Evolutionary conservation across 257 asterid genomes (phyloP).

Genomic region (Lavandula angustifolia): DNA sequence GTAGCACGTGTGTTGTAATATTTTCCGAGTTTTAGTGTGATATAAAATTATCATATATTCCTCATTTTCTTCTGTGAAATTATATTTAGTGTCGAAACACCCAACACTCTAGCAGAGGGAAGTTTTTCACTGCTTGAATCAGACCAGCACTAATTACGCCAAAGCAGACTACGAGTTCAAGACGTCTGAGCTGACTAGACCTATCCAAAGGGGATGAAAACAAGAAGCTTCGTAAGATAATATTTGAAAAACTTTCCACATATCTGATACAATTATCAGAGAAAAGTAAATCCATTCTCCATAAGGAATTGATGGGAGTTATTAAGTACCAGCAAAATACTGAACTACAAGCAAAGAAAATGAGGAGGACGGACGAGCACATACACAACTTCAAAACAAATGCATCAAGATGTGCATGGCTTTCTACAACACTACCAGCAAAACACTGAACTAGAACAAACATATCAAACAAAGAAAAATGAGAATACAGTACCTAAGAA

Average conservation of each 20-base stretch:
- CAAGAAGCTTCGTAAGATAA: not conserved
- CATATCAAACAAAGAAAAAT: too few species aligned
- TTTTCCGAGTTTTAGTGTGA: too few species aligned
- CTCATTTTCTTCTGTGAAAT: too few species aligned
- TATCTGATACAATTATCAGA: not conserved
- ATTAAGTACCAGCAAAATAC: not conserved
- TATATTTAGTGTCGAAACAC: too few species aligned
- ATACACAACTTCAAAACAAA: not conserved
- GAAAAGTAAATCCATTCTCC: not conserved
- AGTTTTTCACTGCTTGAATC: conserved; percentile 29
- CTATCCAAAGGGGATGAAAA: conserved; percentile 19
- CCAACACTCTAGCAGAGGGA: too few species aligned
- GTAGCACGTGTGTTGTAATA: too few species aligned
- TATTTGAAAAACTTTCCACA: not conserved
- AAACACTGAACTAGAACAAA: too few species aligned
- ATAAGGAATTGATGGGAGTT: not conserved
- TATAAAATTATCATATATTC: too few species aligned
- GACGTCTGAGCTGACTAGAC: conserved; percentile 33
- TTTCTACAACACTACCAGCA: too few species aligned
- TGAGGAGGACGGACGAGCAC: not conserved
- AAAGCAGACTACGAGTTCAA: conserved; percentile 29
- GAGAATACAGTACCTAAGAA: too few species aligned
- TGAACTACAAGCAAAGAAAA: not conserved
- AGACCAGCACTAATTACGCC: conserved; percentile 27
- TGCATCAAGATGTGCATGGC: conserved; percentile 4